Evolutionary conservation across 129 eudicot genomes (phyloP).

Genomic region (Chrysanthemum lavandulifolium): DNA sequence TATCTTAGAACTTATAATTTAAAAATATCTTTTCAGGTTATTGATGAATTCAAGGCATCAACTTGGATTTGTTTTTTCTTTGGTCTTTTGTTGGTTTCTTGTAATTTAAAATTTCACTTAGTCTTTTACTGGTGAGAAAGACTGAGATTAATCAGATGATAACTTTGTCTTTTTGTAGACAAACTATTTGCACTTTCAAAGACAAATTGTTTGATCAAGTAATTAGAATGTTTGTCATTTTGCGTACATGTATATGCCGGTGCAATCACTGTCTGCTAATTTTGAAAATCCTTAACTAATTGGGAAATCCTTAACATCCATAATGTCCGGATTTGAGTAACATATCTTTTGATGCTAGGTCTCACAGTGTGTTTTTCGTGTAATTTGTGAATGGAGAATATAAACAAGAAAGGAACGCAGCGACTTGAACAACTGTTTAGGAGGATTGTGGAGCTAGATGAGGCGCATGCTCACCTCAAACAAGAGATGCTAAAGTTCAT

Average conservation of each 20-base stretch:
- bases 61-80: neutral
- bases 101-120: neutral
- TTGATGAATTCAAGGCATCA: neutral
- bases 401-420: conserved; percentile 10
- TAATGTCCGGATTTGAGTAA: neutral
- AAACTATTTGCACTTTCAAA: neutral
- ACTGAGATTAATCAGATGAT: neutral
- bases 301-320: too few species aligned
- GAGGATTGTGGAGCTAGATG: conserved; percentile 66
- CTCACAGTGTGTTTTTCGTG: neutral
- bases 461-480: conserved; percentile 59
- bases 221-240: neutral
- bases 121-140: neutral
- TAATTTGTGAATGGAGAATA: conserved; percentile 7
- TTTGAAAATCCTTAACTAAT: too few species aligned
- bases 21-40: neutral
- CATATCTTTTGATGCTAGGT: neutral
- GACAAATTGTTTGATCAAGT: neutral
- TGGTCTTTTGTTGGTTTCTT: neutral
- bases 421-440: conserved; percentile 59
- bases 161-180: neutral
- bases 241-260: neutral
- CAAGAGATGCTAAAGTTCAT: conserved; percentile 63
- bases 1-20: neutral
- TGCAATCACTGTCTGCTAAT: neutral